phyloP scores from a whole-genome alignment of 75 land plant species.

The Cryptomeria japonica region DNA sequence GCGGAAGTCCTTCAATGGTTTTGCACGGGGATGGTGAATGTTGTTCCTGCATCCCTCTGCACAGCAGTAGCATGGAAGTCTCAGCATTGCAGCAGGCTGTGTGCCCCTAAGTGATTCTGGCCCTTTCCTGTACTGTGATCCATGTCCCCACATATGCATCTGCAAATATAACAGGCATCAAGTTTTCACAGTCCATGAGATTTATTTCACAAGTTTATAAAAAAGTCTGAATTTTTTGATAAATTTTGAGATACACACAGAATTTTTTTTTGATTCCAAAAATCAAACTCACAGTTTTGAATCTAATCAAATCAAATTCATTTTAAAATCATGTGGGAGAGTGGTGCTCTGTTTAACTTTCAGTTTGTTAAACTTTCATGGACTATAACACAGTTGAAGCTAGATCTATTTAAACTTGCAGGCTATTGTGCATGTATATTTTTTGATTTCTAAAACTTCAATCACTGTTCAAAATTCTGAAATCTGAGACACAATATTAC shows the following conservation, averaged over 20 bases:
- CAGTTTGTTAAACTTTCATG: no score
- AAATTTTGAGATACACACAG: background rate
- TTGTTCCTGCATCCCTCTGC: constrained; percentile 60
- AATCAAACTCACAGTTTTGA: no score
- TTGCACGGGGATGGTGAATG: constrained; percentile 51
- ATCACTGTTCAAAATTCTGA: no score
- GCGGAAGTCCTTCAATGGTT: constrained; percentile 61
- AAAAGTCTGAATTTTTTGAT: background rate
- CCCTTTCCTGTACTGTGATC: constrained; percentile 57
- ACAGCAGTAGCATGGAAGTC: constrained; percentile 68
- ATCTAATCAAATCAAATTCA: no score
- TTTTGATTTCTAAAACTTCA: no score
- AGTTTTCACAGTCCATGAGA: background rate
- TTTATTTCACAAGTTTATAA: background rate
- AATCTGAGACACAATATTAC: no score
- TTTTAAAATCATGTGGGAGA: no score
- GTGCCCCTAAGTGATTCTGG: constrained; percentile 53
- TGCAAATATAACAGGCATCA: background rate
- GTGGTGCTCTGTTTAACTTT: no score
- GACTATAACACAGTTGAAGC: no score
- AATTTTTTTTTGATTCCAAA: no score
- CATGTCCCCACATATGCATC: constrained; percentile 84
- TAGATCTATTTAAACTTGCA: no score
- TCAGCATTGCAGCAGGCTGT: constrained; percentile 41
- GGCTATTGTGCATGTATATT: no score